A percentile compares a stretch with the other conserved stretches of the same genome.
Conservation (phyloP, 2,329 filamentous ascomycete species). For the Fusarium paranaense region DNA sequence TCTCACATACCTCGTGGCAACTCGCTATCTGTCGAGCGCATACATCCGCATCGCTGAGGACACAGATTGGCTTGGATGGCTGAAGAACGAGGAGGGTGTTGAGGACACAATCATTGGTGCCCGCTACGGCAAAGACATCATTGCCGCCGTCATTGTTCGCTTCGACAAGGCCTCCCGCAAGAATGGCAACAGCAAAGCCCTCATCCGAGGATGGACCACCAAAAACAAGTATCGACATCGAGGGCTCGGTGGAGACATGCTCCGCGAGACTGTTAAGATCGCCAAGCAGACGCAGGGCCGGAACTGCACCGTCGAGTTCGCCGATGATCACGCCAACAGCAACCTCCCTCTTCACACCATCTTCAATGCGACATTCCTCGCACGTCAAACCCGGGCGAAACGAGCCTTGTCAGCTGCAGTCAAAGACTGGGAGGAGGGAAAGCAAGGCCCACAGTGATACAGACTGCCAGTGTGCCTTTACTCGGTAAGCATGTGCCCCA, state of each 20-base stretch:
- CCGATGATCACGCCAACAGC: conserved; percentile 80
- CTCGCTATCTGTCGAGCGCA: conserved; percentile 69
- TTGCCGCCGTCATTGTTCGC: conserved; percentile 76
- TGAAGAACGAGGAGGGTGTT: conserved; percentile 48
- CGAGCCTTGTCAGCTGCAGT: conserved; percentile 54
- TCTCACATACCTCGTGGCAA: conserved; percentile 70
- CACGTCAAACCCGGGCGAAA: conserved; percentile 65
- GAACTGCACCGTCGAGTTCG: conserved; percentile 74
- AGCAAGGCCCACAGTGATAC: conserved; percentile 5
- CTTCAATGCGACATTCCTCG: conserved; percentile 70
- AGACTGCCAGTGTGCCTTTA: neutral
- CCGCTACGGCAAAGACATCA: conserved; percentile 74
- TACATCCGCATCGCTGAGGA: conserved; percentile 74
- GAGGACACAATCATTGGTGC: conserved; percentile 71
- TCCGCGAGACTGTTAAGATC: conserved; percentile 76
- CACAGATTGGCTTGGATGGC: conserved; percentile 72
- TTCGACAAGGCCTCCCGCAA: conserved; percentile 51
- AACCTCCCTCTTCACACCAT: conserved; percentile 66
- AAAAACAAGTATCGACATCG: conserved; percentile 74
- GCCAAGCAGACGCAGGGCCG: conserved; percentile 73
- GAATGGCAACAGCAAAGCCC: conserved; percentile 61
- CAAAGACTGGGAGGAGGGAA: conserved; percentile 29
- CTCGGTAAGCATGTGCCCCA: neutral
- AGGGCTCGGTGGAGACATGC: conserved; percentile 77
- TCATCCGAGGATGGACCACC: conserved; percentile 86